Evolutionary conservation across 2,329 filamentous ascomycete species (phyloP), one percentile per base, ranked within the genome.

Genomic region (Onygena corvina): DNA sequence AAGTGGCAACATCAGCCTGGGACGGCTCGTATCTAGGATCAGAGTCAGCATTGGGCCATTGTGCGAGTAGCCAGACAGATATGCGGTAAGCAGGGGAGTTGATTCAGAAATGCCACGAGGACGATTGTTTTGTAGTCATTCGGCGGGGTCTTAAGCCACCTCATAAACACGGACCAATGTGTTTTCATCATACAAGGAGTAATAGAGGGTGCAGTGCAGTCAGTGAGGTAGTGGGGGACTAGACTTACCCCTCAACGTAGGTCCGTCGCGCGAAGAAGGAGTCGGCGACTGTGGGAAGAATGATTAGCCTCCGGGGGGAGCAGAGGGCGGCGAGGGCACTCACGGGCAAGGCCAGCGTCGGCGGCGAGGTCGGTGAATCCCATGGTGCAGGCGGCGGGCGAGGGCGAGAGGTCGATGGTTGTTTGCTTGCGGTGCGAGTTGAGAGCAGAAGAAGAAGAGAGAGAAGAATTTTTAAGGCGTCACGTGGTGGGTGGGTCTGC

Each of bases 141-240:
- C 73, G 71, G 80, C 81, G 83, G 85, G 75, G 84, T 89, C 84
- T 90, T 90, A 85, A 87, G 77, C 79, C 83, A 81, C 81, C 83
- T 90, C 84, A 79, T 86, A 81, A 90, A 92, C 85, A 90, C 84
- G 85, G 86, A 90, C 86, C 84, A 89, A 89, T 81, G 53, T 75
- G 52, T 76, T 84, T 76, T 89, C 85, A 88, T 89, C 84, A 84
- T 76, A 60, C 60, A 62, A 49, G 57, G 58, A 57, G 54, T n/a
- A n/a, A n/a, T n/a, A n/a, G n/a, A n/a, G n/a, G n/a, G n/a, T n/a
- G n/a, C n/a, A n/a, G n/a, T n/a, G n/a, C n/a, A n/a, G n/a, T n/a
- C n/a, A 4, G 8, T 21, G n/a, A 18, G 20, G 18, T 9, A 20
- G 36, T 23, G 9, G 14, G 9, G 55, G 49, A 51, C 27, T 48